Conservation (phyloP, 148 eudicot genomes). For the Gaultheria prostrata region DNA sequence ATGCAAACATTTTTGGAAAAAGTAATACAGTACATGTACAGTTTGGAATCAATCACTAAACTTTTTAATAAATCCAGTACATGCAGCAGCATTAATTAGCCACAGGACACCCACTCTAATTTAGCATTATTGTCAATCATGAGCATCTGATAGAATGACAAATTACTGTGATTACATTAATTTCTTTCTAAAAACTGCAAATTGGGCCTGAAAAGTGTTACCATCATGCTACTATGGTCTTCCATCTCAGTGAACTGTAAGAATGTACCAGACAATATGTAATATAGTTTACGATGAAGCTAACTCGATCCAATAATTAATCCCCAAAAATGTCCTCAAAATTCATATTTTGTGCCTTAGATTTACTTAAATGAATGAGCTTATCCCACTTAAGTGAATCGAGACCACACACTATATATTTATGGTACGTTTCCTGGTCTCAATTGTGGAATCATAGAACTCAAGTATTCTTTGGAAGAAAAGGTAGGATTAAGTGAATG, state of each 20-base stretch:
- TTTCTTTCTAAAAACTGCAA: neutral
- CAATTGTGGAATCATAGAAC: neutral
- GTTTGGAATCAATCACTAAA: neutral
- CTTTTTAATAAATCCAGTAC: neutral
- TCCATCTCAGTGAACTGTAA: too few relatives aligned
- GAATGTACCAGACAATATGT: neutral
- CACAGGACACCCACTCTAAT: constrained; percentile 9
- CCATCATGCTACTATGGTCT: too few relatives aligned
- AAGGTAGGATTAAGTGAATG: neutral
- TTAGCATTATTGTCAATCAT: constrained; percentile 20
- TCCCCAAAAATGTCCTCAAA: neutral
- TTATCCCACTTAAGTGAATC: neutral
- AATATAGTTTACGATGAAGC: neutral
- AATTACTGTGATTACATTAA: neutral
- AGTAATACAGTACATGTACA: neutral
- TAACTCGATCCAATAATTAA: neutral
- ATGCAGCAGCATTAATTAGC: constrained; percentile 5
- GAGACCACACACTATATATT: neutral
- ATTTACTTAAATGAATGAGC: neutral
- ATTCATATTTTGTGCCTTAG: neutral
- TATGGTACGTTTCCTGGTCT: neutral
- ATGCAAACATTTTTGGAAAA: neutral
- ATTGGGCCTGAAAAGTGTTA: neutral
- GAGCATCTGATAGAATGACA: constrained; percentile 6
- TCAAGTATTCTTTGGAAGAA: neutral